A percentile compares a stretch with the other conserved stretches of the same genome.
phyloP scores from a whole-genome alignment of 208 protist species.

The Kentomonas sorsogonicus region DNA sequence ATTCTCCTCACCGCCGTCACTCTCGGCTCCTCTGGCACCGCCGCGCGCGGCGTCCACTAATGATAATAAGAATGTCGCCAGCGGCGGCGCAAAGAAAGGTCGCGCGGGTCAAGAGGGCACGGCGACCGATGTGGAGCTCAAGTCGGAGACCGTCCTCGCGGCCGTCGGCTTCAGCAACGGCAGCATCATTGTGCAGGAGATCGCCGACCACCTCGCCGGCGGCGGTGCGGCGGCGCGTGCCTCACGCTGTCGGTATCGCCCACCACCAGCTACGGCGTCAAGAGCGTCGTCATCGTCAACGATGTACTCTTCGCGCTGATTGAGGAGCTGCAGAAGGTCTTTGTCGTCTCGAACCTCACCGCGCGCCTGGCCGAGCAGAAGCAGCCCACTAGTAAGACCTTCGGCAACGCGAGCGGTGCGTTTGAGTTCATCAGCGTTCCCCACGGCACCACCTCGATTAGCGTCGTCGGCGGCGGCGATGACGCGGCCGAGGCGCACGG shows the following conservation, averaged over 20 bases:
- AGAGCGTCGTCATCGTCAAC: constrained; percentile 27
- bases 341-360: no score
- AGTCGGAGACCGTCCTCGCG: constrained; percentile 25
- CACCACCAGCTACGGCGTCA: constrained; percentile 56
- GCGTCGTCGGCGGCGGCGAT: constrained; percentile 29
- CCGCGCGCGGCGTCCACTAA: neutral
- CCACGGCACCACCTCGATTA: constrained; percentile 30
- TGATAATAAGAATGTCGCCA: no score
- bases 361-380: no score
- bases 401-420: neutral
- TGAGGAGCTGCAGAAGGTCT: no score
- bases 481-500: constrained; percentile 18
- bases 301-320: no score
- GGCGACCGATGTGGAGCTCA: constrained; percentile 18
- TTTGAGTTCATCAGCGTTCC: constrained; percentile 7
- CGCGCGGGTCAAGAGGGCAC: constrained; percentile 5
- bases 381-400: no score
- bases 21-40: constrained; percentile 12
- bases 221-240: constrained; percentile 48
- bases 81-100: neutral
- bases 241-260: no score
- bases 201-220: constrained; percentile 35
- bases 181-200: constrained; percentile 66
- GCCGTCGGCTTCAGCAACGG: constrained; percentile 75
- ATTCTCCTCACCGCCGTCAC: constrained; percentile 62